Evolutionary conservation across 2,329 filamentous ascomycete genomes (phyloP).

Genomic region (Fusarium tuaranense): DNA sequence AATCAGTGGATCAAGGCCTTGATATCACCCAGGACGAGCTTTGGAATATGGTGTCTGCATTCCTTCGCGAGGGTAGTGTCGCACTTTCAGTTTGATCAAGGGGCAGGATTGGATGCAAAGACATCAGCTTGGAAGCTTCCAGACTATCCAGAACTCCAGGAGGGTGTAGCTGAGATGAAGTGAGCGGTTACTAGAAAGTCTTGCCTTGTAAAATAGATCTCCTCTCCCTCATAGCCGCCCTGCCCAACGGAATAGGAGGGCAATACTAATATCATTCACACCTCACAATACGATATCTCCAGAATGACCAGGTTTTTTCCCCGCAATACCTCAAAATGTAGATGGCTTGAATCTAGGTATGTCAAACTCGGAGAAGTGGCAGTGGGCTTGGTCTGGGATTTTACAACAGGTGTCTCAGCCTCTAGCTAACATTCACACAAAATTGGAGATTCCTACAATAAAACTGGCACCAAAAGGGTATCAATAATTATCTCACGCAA

Average conservation of each 20-base stretch:
- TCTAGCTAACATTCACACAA: neutral
- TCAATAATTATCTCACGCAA: neutral
- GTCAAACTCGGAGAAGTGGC: too few species aligned
- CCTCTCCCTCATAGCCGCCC: neutral
- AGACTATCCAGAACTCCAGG: slow-evolving; percentile 18
- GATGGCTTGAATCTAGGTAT: too few species aligned
- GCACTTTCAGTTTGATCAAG: neutral
- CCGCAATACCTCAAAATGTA: neutral
- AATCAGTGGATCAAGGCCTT: neutral
- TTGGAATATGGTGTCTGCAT: slow-evolving; percentile 4
- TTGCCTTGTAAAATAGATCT: neutral
- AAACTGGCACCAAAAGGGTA: slow-evolving; percentile 2
- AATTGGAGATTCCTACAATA: neutral
- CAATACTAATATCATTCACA: neutral
- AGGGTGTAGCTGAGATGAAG: neutral
- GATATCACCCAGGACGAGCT: neutral
- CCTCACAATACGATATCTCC: neutral
- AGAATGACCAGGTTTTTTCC: neutral
- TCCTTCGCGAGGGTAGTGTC: neutral
- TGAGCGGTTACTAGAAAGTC: neutral
- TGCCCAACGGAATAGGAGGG: neutral
- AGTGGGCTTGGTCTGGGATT: neutral
- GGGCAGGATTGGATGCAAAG: slow-evolving; percentile 8
- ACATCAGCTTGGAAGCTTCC: slow-evolving; percentile 24
- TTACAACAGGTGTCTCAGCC: too few species aligned